Conservation (phyloP, 108 stramenopile species). For the Cylindrotheca closterium region DNA sequence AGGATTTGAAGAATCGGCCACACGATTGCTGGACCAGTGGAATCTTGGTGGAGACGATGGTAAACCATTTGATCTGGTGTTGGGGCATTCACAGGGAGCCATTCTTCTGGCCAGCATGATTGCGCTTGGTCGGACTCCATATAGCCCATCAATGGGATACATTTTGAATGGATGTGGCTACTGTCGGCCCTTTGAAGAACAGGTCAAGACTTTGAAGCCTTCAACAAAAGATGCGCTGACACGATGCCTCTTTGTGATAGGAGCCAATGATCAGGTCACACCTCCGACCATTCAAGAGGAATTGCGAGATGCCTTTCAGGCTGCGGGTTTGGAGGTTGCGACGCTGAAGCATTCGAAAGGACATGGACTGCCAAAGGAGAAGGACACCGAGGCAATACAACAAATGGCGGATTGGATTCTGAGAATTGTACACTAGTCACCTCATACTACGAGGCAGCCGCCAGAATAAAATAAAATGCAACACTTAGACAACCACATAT, state of each 20-base stretch:
- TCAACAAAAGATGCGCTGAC: slow-evolving; percentile 6
- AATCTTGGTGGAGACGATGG: slow-evolving; percentile 1
- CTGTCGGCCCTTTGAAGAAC: slow-evolving; percentile 65
- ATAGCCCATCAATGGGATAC: slow-evolving; percentile 46
- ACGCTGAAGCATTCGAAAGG: slow-evolving; percentile 64
- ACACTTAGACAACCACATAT: no score
- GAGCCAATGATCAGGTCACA: slow-evolving; percentile 62
- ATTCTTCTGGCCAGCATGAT: slow-evolving; percentile 67
- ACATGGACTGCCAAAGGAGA: slow-evolving; percentile 56
- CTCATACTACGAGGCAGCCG: no score
- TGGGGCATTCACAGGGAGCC: slow-evolving; percentile 85
- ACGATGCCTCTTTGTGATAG: slow-evolving; percentile 57
- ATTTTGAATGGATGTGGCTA: slow-evolving; percentile 80
- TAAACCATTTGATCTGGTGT: slow-evolving; percentile 55
- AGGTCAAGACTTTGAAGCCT: slow-evolving; percentile 26
- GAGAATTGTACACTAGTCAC: no score
- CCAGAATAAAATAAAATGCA: no score
- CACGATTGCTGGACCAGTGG: slow-evolving; percentile 27
- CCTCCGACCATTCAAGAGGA: slow-evolving; percentile 57
- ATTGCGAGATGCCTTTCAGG: slow-evolving; percentile 43
- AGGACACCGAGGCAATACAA: slow-evolving; percentile 19
- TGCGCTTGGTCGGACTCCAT: slow-evolving; percentile 34
- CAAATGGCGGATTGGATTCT: slow-evolving; percentile 30
- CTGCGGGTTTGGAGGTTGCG: slow-evolving; percentile 44
- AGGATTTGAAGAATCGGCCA: slow-evolving; percentile 54